These are phyloP conservation scores for Elsinoe ampelina DNA, from an alignment of 2,329 filamentous ascomycete genomes.

Conservation along the genomic window DNA sequence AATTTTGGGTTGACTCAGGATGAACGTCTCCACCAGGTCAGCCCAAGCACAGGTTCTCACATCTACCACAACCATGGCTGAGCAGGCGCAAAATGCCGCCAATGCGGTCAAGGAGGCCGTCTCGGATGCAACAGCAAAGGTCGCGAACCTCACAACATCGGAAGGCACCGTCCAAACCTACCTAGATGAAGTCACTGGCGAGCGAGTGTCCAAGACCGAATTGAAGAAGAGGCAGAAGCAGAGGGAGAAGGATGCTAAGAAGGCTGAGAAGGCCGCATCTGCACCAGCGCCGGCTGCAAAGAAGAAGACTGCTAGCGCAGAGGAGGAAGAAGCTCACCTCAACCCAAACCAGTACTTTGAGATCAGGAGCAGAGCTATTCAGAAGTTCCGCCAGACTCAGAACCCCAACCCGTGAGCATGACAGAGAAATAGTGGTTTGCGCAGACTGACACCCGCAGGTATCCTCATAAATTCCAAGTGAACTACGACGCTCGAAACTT, in stretches of 20 bases:
- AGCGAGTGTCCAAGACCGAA: slow-evolving; percentile 53
- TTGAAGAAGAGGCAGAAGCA: slow-evolving; percentile 94
- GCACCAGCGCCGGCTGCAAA: slow-evolving; percentile 48
- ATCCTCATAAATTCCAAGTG: slow-evolving; percentile 89
- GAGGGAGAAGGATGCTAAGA: slow-evolving; percentile 76
- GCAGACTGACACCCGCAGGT: slow-evolving; percentile 29
- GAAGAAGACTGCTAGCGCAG: slow-evolving; percentile 51
- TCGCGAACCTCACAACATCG: slow-evolving; percentile 26
- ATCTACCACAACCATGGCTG: slow-evolving; percentile 22
- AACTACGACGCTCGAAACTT: slow-evolving; percentile 77
- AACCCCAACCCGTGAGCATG: slow-evolving; percentile 53
- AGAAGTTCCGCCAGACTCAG: slow-evolving; percentile 63
- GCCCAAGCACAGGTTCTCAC: background rate
- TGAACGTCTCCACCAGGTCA: slow-evolving; percentile 12
- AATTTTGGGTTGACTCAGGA: slow-evolving; percentile 4
- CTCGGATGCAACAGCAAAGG: slow-evolving; percentile 26
- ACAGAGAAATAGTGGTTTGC: too few relatives aligned
- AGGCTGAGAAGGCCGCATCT: slow-evolving; percentile 73
- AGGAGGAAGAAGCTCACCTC: slow-evolving; percentile 61
- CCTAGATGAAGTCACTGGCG: slow-evolving; percentile 89
- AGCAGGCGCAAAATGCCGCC: slow-evolving; percentile 28
- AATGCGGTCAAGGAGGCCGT: slow-evolving; percentile 31
- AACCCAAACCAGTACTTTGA: slow-evolving; percentile 90
- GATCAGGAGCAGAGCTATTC: slow-evolving; percentile 76
- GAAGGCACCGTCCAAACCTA: slow-evolving; percentile 48